Conservation (phyloP, 2,329 filamentous ascomycete genomes). For the Colletotrichum falcatum region DNA sequence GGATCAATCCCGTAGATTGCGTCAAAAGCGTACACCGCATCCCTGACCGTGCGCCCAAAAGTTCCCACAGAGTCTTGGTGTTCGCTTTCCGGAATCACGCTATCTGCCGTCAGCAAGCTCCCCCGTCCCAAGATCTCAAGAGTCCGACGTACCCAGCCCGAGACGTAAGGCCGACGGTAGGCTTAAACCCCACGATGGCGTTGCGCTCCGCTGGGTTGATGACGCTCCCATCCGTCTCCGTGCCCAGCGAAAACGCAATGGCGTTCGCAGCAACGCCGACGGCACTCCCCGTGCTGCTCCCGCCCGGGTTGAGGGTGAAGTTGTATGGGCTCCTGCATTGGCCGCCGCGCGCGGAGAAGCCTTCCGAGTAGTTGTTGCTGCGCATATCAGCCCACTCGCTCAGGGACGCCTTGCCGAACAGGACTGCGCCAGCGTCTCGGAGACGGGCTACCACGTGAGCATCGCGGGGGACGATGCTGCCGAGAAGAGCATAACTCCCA, state of each 20-base stretch:
- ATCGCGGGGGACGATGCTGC: constrained; percentile 75
- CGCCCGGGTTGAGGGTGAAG: constrained; percentile 74
- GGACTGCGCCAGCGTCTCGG: constrained; percentile 73
- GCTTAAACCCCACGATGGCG: constrained; percentile 78
- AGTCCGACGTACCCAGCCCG: constrained; percentile 55
- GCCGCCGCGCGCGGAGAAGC: constrained; percentile 73
- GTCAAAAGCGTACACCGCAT: constrained; percentile 75
- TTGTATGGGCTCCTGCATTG: constrained; percentile 77
- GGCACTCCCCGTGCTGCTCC: constrained; percentile 75
- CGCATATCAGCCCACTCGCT: constrained; percentile 83
- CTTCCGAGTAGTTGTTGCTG: constrained; percentile 74
- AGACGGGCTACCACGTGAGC: constrained; percentile 72
- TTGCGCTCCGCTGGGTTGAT: constrained; percentile 80
- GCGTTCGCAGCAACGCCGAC: constrained; percentile 73
- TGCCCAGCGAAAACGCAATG: constrained; percentile 74
- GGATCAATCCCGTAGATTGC: constrained; percentile 74
- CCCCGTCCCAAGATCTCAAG: no score
- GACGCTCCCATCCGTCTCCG: constrained; percentile 79
- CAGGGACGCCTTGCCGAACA: constrained; percentile 78
- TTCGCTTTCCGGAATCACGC: constrained; percentile 73
- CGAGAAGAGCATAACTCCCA: constrained; percentile 75
- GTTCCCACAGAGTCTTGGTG: constrained; percentile 78
- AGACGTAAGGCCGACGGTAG: constrained; percentile 79
- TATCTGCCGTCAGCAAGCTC: not conserved
- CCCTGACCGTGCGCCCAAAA: constrained; percentile 76